Base-by-base conservation (phyloP, 2,329 filamentous ascomycete species). In the Blastomyces silverae region DNA sequence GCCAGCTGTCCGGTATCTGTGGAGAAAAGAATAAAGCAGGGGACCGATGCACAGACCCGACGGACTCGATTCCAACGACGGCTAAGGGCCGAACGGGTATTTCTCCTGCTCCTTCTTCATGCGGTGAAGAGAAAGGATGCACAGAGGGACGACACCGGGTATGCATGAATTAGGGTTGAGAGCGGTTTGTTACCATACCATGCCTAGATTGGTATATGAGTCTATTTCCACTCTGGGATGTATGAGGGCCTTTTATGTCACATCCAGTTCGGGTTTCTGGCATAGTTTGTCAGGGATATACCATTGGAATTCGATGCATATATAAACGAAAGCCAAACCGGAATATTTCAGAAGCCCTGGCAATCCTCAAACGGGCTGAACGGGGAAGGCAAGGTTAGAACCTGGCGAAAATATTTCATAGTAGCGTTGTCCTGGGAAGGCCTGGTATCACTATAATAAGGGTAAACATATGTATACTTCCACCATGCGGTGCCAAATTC, bases 121-220 rank as follows among this genome's bases (percentile, higher is more conserved):
- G 56, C 56, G 7, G 10, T 39, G 37, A 39, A 59, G 37, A 20
- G 31, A 44, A 44, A 28, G 3, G 37, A 20, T 44, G 56, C 6
- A 28, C 13, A 5, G n/a, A 39, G 17, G 11, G 20, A 17, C 37
- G n/a, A 25, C 20, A 44, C 37, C 13, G 20, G 56, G 34, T 34
- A 28, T 48, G 59, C 46, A 34, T 52, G 42, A 34, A 61, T 39
- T 34, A 34, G 28, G 25, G 59, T n/a, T 61, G 25, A 17, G 20
- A 28, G 17, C 6, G 42, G 28, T 17, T 61, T 50, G 44, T 20
- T 50, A 61, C 42, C 44, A 11, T 50, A 50, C 58, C 44, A 50
- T 61, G 20, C 44, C 25, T n/a, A 48, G 6, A 50, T 34, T 28
- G 42, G 59, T 22, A 61, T 61, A 50, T 50, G 59, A 37, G 59